Conservation (phyloP, 371 early-diverging fungal species). For the Lichtheimia ornata region DNA sequence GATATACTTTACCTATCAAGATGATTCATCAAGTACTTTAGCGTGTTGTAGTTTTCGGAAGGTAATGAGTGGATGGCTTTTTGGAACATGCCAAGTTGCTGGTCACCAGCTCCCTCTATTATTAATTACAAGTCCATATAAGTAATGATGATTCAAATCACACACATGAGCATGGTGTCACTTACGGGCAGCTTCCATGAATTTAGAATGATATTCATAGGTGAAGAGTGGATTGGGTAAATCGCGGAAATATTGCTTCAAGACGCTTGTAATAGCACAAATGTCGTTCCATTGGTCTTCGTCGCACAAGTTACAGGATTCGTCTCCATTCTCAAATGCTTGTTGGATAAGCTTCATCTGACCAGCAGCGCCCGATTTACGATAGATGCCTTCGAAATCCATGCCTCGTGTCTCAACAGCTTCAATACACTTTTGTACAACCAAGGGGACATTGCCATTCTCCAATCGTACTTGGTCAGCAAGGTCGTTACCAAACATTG, state of each 20-base stretch:
- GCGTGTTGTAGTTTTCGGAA: conserved; percentile 42
- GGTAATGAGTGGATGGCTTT: conserved; percentile 37
- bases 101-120: conserved; percentile 2
- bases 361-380: conserved; percentile 87
- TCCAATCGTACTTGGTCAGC: conserved; percentile 27
- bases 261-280: conserved; percentile 83
- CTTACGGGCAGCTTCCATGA: conserved; percentile 70
- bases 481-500: conserved; percentile 40
- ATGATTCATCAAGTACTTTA: conserved; percentile 26
- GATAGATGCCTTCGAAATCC: conserved; percentile 89
- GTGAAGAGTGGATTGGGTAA: conserved; percentile 92
- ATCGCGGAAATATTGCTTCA: conserved; percentile 94
- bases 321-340: conserved; percentile 47
- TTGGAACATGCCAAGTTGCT: conserved; percentile 31
- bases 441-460: conserved; percentile 57
- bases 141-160: no score
- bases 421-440: conserved; percentile 78
- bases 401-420: conserved; percentile 82
- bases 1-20: not conserved
- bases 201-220: conserved; percentile 72
- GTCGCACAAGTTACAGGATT: conserved; percentile 53
- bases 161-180: not conserved
- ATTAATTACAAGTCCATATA: no score
- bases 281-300: conserved; percentile 61
- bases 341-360: conserved; percentile 72